A percentile compares a stretch with the other conserved stretches of the same genome.
Evolutionary conservation across 2,329 filamentous ascomycete genomes (phyloP).

Genomic region (Cadophora malorum): DNA sequence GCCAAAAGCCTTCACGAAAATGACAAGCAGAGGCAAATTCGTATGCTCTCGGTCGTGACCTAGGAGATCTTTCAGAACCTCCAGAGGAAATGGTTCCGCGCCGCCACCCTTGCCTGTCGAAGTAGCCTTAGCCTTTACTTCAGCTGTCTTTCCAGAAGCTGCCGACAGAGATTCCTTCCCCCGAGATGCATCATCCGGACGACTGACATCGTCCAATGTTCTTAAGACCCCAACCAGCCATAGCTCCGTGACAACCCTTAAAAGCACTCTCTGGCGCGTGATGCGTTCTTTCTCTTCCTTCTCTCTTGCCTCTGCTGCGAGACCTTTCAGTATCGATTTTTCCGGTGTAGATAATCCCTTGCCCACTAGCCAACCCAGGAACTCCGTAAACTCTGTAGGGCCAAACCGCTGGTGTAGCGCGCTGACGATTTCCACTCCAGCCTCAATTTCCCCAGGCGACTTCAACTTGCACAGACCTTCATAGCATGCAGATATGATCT

Average conservation of each 20-base stretch:
- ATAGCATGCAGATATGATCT: conserved; percentile 95
- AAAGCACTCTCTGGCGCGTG: conserved; percentile 80
- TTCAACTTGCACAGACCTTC: conserved; percentile 94
- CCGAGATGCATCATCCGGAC: conserved; percentile 65
- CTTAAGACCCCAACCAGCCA: conserved; percentile 91
- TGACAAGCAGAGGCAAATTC: conserved; percentile 88
- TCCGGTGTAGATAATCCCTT: conserved; percentile 92
- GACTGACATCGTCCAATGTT: conserved; percentile 73
- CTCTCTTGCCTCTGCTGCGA: conserved; percentile 83
- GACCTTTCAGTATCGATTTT: conserved; percentile 78
- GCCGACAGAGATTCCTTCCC: conserved; percentile 52
- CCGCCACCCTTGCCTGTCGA: conserved; percentile 67
- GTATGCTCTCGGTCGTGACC: conserved; percentile 91
- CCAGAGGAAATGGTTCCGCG: conserved; percentile 91
- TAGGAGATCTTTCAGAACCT: conserved; percentile 96
- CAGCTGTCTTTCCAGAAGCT: conserved; percentile 66
- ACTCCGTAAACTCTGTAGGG: conserved; percentile 86
- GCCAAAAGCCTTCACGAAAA: conserved; percentile 94
- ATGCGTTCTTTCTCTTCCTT: conserved; percentile 96
- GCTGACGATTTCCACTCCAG: conserved; percentile 90
- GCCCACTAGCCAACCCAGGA: conserved; percentile 90
- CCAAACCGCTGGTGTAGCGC: conserved; percentile 97
- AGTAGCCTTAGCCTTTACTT: conserved; percentile 60
- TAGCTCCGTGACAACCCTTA: conserved; percentile 91
- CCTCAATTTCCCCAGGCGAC: conserved; percentile 87